Evolutionary conservation across 2,329 filamentous ascomycete genomes (phyloP), one percentile per base, ranked within the genome.

Genomic region (Ambrosiella xylebori): DNA sequence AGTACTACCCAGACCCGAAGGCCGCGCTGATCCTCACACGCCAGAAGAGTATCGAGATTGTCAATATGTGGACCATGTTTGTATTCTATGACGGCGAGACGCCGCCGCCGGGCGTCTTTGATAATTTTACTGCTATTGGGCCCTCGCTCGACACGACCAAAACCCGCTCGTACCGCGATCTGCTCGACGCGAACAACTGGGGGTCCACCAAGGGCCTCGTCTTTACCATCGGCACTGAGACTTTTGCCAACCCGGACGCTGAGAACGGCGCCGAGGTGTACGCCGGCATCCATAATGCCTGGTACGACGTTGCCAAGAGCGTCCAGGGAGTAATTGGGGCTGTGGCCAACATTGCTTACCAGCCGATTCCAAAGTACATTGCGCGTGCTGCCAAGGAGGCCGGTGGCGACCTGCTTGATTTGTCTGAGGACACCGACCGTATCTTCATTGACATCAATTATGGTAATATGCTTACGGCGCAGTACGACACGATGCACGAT

Each of bases 81-180:
- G 65, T 80, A 40, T 83, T 81, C 69, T 84, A 83, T 65, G 77
- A 84, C 65, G 81, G 77, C 1, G 72, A 74, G 0, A 66, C 68
- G 55, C 74, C 74, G 0, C 79, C 80, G 8, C 68, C 71, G 0
- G 57, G 65, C 0, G 69, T 71, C 36, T 73, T 70, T 59, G 57
- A 66, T 15, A 64, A 66, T n/a, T 74, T 69, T 60, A 65, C 67
- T 50, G 63, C 61, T 15, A 67, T 71, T 7, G 60, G 65, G 0
- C 58, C 66, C 5, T 58, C 69, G 7, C 53, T 64, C 0, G 65
- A 71, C 54, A 66, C 64, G 1, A 66, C 63, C 7, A 38, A 56
- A 52, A 63, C 59, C 50, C 61, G 59, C 36, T 61, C 63, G 7
- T 67, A 63, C 51, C 59, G 61, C 19, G 41, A 40, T 1, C 41